These are phyloP conservation scores for Endocarpon pusillum DNA, from an alignment of 495 filamentous ascomycete genomes.

Conservation along the genomic window DNA sequence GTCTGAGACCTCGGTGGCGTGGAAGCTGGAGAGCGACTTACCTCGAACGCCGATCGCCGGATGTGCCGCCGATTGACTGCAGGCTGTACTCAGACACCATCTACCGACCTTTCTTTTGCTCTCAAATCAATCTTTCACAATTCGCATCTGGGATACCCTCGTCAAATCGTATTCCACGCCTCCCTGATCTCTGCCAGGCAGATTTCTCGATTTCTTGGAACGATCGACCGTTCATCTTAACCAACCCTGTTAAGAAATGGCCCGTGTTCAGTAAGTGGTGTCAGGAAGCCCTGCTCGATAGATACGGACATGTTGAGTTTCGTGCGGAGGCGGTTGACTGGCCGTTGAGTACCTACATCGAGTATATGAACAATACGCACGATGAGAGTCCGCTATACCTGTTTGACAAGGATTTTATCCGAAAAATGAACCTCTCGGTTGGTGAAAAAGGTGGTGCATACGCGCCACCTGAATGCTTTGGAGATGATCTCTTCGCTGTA, in stretches of 20 bases:
- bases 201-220: conserved; percentile 67
- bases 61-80: conserved; percentile 43
- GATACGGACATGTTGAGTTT: conserved; percentile 53
- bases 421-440: conserved; percentile 63
- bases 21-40: conserved; percentile 78
- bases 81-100: conserved; percentile 83
- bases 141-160: conserved; percentile 55
- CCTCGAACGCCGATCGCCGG: conserved; percentile 39
- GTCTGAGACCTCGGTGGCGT: conserved; percentile 48
- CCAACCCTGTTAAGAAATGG: conserved; percentile 69
- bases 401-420: conserved; percentile 73
- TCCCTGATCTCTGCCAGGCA: conserved; percentile 47
- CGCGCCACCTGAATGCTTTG: conserved; percentile 76
- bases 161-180: conserved; percentile 52
- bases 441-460: conserved; percentile 46
- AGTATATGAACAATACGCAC: conserved; percentile 65
- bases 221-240: conserved; percentile 74
- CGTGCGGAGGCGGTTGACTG: conserved; percentile 91
- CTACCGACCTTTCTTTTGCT: conserved; percentile 82
- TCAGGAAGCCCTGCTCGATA: conserved; percentile 38
- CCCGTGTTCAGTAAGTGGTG: conserved; percentile 64
- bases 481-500: conserved; percentile 71
- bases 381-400: conserved; percentile 91
- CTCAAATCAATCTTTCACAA: conserved; percentile 47
- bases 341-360: conserved; percentile 58